A percentile compares a stretch with the other conserved stretches of the same genome.
phyloP scores from a whole-genome alignment of 2,329 filamentous ascomycete genomes.

The Fusarium euwallaceae region DNA sequence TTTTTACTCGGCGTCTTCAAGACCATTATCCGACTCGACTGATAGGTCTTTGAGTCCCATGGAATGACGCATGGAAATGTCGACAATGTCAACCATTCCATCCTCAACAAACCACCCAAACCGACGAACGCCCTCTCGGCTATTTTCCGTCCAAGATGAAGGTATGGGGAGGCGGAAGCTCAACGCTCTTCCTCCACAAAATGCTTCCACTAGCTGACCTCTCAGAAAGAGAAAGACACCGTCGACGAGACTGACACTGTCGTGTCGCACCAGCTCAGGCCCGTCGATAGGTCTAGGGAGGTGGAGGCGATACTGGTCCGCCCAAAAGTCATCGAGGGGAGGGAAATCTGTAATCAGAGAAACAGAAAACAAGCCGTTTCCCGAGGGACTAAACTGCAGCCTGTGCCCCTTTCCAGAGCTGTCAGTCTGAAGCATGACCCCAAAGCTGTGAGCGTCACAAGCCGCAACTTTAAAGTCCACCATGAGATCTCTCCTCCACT shows the following conservation, averaged over 20 bases:
- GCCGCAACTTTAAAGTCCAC: constrained; percentile 42
- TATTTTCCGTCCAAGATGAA: constrained; percentile 12
- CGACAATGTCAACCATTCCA: constrained; percentile 46
- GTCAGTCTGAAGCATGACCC: constrained; percentile 48
- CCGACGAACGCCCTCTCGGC: constrained; percentile 34
- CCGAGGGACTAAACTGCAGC: constrained; percentile 42
- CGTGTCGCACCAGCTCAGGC: constrained; percentile 52
- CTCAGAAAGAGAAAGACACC: constrained; percentile 45
- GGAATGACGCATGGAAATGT: constrained; percentile 43
- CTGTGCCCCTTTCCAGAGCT: constrained; percentile 44
- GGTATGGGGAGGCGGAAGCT: constrained; percentile 47
- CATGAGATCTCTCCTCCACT: constrained; percentile 36
- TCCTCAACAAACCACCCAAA: constrained; percentile 51
- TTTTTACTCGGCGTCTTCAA: constrained; percentile 39
- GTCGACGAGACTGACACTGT: constrained; percentile 43
- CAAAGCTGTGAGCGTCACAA: constrained; percentile 48
- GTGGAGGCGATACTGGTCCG: constrained; percentile 52
- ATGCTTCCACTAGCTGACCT: constrained; percentile 46
- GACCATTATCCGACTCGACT: constrained; percentile 35
- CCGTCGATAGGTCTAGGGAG: constrained; percentile 51
- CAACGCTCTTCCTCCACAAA: constrained; percentile 48
- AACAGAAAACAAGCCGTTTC: constrained; percentile 44
- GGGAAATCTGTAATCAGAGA: constrained; percentile 49
- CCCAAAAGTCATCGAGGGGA: constrained; percentile 55
- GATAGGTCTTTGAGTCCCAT: constrained; percentile 28